Evolutionary conservation across 179 eudicot genomes (phyloP).

Genomic region (Heliamphora pulchella): DNA sequence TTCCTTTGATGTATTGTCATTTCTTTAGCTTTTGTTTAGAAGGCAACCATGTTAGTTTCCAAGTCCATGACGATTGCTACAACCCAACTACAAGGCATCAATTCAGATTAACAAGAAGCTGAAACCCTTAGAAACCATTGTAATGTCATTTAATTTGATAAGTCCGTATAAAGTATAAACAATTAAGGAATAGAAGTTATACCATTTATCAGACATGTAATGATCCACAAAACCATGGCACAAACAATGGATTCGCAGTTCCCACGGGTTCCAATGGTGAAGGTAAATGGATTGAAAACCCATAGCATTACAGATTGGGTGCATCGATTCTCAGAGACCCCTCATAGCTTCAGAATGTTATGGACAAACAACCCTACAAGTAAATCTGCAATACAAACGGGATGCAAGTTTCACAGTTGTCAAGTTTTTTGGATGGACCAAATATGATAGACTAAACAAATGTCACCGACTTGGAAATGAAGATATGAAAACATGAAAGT

Average conservation of each 20-base stretch:
- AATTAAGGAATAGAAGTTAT: constrained; percentile 22
- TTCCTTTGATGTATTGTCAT: neutral
- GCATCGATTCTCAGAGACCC: constrained; percentile 60
- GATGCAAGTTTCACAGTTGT: constrained; percentile 13
- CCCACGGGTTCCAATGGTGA: constrained; percentile 98
- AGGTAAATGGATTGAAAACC: constrained; percentile 98
- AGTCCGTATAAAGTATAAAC: neutral
- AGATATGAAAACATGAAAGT: neutral
- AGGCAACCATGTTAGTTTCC: too few species aligned
- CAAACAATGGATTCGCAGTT: constrained; percentile 95
- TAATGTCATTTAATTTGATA: neutral
- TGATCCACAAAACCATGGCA: constrained; percentile 87
- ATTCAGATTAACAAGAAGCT: neutral
- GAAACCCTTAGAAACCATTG: neutral
- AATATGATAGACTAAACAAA: neutral
- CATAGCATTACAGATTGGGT: constrained; percentile 56
- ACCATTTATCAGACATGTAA: constrained; percentile 83
- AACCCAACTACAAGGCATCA: constrained; percentile 1
- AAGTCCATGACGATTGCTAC: neutral
- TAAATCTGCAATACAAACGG: constrained; percentile 50
- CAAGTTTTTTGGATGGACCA: neutral
- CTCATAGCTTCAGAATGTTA: constrained; percentile 73
- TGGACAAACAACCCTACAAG: constrained; percentile 69
- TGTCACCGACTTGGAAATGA: neutral
- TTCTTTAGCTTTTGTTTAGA: neutral